Evolutionary conservation across 2,329 filamentous ascomycete genomes (phyloP).

Genomic region (Venturia pyrina): DNA sequence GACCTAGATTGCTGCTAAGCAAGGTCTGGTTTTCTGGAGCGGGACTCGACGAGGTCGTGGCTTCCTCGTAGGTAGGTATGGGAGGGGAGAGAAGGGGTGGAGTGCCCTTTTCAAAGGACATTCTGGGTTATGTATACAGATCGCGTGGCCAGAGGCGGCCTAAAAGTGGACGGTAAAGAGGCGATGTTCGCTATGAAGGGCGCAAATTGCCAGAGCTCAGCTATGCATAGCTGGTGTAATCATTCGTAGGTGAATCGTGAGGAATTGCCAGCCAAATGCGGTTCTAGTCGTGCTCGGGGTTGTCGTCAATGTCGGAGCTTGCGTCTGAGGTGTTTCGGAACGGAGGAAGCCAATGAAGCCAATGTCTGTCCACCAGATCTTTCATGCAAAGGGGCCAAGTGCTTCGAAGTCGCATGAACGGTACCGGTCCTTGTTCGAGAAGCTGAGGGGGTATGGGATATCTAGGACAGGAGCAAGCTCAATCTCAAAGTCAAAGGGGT

Average conservation of each 20-base stretch:
- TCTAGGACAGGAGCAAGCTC: neutral
- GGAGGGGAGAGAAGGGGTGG: constrained; percentile 29
- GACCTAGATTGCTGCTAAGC: constrained; percentile 34
- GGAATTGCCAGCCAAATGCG: neutral
- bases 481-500: neutral
- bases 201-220: neutral
- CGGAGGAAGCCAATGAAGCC: neutral
- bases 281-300: neutral
- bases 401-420: neutral
- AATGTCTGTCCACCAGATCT: neutral
- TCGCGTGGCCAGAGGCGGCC: neutral
- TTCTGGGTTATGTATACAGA: neutral
- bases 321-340: neutral
- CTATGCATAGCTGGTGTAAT: neutral
- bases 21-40: constrained; percentile 72
- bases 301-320: neutral
- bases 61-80: constrained; percentile 79
- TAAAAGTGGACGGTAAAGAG: neutral
- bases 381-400: neutral
- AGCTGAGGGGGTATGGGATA: neutral
- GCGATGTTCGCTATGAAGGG: neutral
- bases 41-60: constrained; percentile 49
- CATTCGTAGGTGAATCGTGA: neutral
- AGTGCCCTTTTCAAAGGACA: neutral
- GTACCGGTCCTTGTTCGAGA: neutral